Evolutionary conservation across 306 rosid genomes (phyloP), one percentile per base, ranked within the genome.

Genomic region (Quercus berberidifolia): DNA sequence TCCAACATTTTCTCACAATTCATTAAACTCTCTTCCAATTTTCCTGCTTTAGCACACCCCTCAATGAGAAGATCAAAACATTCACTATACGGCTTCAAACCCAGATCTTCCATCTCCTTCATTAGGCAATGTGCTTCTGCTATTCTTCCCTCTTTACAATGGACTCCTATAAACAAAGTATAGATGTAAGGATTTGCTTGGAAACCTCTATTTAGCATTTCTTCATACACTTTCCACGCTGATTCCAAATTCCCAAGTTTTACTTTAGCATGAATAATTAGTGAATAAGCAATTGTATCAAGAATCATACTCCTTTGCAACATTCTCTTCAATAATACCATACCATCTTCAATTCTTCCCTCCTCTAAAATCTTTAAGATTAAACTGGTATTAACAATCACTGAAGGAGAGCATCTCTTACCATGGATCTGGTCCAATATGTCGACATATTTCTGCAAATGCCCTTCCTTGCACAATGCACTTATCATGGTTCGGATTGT

Each of bases 391-490:
- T 89, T 90, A 17, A 86, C 94, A 73, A 92, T 80, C 77, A 88
- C 81, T 13, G 88, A 73, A 62, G 98, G 94, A 77, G 90, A 78
- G 76, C 82, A 80, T 54, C 87, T 76, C 54, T 72, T 85, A n/a
- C 85, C 89, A 70, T 83, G 78, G 28, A 94, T 89, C 63, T 85
- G 86, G 57, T 89, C 93, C 88, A 92, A 71, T 19, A 76, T 35
- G 23, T 86, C 88, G 18, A 87, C 86, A 75, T 5, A 70, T 74
- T 81, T 84, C 83, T 62, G 88, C 84, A 94, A 69, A 67, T 87
- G 77, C 67, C 99, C 99, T 52, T 90, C 95, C 80, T 88, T 92
- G 81, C 99, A 92, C 84, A 94, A 76, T 7, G 91, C 87, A 70
- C 84, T 82, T 51, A 89, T 78, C 93, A 94, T 85, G 63, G 83